Conservation (phyloP, 345 rosid species). For the Euphorbia pulcherrima region DNA sequence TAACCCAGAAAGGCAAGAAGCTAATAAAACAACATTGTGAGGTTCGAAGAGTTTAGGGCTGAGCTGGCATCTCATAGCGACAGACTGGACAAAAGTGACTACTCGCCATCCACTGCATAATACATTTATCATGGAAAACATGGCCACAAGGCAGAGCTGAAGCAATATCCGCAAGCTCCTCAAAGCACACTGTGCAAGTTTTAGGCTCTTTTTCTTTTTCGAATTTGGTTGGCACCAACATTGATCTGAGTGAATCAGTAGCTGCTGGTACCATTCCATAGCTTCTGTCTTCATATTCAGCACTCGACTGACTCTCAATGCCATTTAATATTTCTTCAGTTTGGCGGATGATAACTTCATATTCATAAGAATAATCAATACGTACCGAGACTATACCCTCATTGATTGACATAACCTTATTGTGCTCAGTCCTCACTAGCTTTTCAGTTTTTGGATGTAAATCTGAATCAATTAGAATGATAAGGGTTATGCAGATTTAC, state of each 20-base stretch:
- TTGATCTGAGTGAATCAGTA: background rate
- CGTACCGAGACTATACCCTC: no score
- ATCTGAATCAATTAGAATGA: no score
- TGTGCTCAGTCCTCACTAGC: no score
- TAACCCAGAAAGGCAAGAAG: no score
- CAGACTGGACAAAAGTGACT: slow-evolving; percentile 9
- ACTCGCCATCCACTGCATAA: background rate
- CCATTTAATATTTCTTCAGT: no score
- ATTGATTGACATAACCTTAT: no score
- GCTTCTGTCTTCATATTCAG: background rate
- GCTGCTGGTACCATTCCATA: slow-evolving; percentile 2
- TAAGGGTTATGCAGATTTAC: no score
- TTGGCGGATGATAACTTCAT: no score
- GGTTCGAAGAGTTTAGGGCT: background rate
- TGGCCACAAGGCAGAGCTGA: background rate
- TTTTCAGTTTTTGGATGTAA: no score
- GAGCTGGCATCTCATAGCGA: slow-evolving; percentile 4
- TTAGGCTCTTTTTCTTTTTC: background rate
- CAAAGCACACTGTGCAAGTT: slow-evolving; percentile 9
- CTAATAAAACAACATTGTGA: no score
- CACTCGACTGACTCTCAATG: no score
- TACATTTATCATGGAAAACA: slow-evolving; percentile 6
- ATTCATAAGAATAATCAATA: no score
- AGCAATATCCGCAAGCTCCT: background rate
- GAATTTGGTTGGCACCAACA: background rate